A percentile compares a stretch with the other conserved stretches of the same genome.
Conservation (phyloP, 352 stramenopile genomes). For the Phytopythium cucurbitacearum region DNA sequence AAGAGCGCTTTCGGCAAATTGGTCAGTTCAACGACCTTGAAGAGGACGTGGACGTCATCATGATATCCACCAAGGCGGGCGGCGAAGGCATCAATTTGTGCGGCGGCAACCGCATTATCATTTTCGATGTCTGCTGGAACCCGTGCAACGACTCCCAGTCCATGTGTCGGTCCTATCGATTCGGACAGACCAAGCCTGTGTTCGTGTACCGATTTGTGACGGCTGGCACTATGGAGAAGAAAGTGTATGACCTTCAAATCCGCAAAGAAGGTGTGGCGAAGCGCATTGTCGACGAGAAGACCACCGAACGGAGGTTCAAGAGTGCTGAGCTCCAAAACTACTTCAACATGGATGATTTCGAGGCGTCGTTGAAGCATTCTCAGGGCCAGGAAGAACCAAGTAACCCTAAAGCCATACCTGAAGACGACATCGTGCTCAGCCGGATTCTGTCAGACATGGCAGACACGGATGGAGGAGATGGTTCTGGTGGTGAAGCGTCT, state of each 20-base stretch:
- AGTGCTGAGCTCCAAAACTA: slow-evolving; percentile 79
- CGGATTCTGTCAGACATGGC: slow-evolving; percentile 44
- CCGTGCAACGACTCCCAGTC: slow-evolving; percentile 89
- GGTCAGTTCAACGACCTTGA: slow-evolving; percentile 78
- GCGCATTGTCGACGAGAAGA: slow-evolving; percentile 86
- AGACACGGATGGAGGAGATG: slow-evolving; percentile 16
- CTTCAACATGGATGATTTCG: slow-evolving; percentile 80
- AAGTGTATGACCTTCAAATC: slow-evolving; percentile 90
- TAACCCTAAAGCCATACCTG: slow-evolving; percentile 11
- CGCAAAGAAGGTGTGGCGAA: slow-evolving; percentile 87
- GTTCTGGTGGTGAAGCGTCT: slow-evolving; percentile 3
- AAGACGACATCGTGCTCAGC: slow-evolving; percentile 48
- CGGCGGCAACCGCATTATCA: slow-evolving; percentile 86
- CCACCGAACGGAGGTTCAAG: slow-evolving; percentile 81
- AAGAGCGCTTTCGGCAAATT: slow-evolving; percentile 80
- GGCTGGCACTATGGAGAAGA: slow-evolving; percentile 92
- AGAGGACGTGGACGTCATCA: slow-evolving; percentile 78
- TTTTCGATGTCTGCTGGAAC: slow-evolving; percentile 92
- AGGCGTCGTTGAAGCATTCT: slow-evolving; percentile 52
- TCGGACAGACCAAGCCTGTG: slow-evolving; percentile 89
- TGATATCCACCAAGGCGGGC: slow-evolving; percentile 86
- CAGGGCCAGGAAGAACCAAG: slow-evolving; percentile 15
- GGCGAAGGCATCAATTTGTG: slow-evolving; percentile 88
- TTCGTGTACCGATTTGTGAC: slow-evolving; percentile 93
- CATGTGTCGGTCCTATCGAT: slow-evolving; percentile 92